Conservation (phyloP, 805 yeast species). For the Candida oleophila region DNA sequence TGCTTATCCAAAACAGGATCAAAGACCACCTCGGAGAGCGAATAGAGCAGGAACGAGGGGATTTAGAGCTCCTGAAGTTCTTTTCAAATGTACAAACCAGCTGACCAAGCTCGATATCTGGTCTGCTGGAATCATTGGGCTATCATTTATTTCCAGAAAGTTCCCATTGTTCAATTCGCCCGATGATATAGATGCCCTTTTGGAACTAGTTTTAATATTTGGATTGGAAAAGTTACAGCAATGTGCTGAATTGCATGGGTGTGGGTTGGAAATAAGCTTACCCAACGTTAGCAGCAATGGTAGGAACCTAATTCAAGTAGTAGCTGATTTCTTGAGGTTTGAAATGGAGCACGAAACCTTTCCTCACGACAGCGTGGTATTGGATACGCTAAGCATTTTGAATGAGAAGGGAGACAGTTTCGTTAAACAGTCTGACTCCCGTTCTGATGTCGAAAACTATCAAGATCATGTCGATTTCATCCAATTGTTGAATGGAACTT, state of each 20-base stretch:
- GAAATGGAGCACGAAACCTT: slow-evolving; percentile 60
- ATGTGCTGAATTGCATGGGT: slow-evolving; percentile 83
- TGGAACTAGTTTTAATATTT: slow-evolving; percentile 79
- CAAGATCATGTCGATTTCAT: slow-evolving; percentile 47
- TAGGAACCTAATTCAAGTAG: slow-evolving; percentile 33
- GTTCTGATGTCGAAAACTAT: slow-evolving; percentile 23
- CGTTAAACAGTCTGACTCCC: slow-evolving; percentile 19
- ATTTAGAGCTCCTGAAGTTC: slow-evolving; percentile 90
- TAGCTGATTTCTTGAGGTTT: slow-evolving; percentile 24
- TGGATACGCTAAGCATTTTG: slow-evolving; percentile 56
- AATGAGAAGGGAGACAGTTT: slow-evolving; percentile 39
- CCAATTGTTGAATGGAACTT: slow-evolving; percentile 55
- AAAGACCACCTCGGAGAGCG: slow-evolving; percentile 85
- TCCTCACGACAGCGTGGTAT: slow-evolving; percentile 70
- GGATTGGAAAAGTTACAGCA: slow-evolving; percentile 72
- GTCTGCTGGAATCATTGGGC: slow-evolving; percentile 88
- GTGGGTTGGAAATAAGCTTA: slow-evolving; percentile 64
- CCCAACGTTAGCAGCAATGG: slow-evolving; percentile 12
- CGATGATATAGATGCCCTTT: slow-evolving; percentile 88
- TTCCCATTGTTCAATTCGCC: slow-evolving; percentile 94
- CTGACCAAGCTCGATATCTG: slow-evolving; percentile 81
- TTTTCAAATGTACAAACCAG: slow-evolving; percentile 83
- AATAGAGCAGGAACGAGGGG: slow-evolving; percentile 97
- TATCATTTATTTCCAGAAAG: slow-evolving; percentile 73
- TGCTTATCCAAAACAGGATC: slow-evolving; percentile 82